Evolutionary conservation across 1,284 basidiomycete genomes (phyloP).

Genomic region (Apiotrichum porosum): DNA sequence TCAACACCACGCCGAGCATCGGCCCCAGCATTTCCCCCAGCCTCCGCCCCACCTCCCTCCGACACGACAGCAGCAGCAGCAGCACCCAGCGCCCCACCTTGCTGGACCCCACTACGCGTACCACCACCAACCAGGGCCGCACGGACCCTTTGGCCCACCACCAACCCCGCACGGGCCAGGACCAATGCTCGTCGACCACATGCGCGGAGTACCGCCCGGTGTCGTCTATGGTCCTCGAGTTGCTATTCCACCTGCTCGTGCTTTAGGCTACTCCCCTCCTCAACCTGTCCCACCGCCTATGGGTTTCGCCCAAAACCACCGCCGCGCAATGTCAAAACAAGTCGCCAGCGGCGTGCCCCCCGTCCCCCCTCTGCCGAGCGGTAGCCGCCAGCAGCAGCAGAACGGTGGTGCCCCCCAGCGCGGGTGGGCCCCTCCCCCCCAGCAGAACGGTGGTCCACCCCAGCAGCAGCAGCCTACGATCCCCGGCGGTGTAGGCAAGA

Average conservation of each 20-base stretch:
- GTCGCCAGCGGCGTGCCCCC: not conserved
- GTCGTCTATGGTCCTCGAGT: not conserved
- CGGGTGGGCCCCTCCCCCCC: not conserved
- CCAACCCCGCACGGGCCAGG: not conserved
- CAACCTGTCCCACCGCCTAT: not conserved
- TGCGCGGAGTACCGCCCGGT: not conserved
- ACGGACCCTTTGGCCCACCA: not conserved
- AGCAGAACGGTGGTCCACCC: no score
- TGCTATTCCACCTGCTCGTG: not conserved
- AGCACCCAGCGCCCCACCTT: not conserved
- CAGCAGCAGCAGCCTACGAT: not conserved
- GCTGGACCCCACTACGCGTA: not conserved
- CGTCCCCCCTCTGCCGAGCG: not conserved
- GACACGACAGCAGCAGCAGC: no score
- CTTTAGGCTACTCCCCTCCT: not conserved
- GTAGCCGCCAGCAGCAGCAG: not conserved
- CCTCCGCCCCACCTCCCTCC: no score
- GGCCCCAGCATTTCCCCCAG: no score
- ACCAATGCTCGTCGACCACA: not conserved
- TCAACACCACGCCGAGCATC: no score
- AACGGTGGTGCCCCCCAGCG: not conserved
- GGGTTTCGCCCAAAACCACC: no score
- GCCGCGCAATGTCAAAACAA: no score
- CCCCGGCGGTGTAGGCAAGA: constrained; percentile 44
- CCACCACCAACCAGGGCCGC: not conserved